phyloP scores from a whole-genome alignment of 2,329 filamentous ascomycete species.

The Epichloe baconii region DNA sequence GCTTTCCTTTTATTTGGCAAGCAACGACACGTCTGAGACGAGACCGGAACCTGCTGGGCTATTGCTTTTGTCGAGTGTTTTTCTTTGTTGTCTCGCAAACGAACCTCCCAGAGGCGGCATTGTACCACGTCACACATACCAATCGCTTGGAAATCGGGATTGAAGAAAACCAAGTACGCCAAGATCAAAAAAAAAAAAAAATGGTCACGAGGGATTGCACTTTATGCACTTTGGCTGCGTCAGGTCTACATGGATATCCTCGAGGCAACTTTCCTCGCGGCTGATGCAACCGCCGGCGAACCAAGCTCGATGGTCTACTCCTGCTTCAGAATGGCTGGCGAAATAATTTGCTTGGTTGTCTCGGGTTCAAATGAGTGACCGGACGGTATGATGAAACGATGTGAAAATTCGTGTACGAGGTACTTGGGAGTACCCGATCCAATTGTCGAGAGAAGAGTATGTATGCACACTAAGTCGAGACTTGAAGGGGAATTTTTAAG shows the following conservation, averaged over 20 bases:
- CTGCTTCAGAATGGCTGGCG: background rate
- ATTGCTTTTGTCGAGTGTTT: background rate
- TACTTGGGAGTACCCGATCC: background rate
- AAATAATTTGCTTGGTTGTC: background rate
- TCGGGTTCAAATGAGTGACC: background rate
- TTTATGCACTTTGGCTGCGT: background rate
- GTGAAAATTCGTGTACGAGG: background rate
- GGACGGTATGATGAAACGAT: background rate
- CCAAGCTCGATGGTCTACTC: background rate
- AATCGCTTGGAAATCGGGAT: background rate
- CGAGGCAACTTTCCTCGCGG: background rate
- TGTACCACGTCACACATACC: slow-evolving; percentile 1
- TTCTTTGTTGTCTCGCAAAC: slow-evolving; percentile 1
- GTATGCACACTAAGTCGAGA: background rate
- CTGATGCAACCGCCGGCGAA: background rate
- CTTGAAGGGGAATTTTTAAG: background rate
- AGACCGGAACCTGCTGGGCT: background rate
- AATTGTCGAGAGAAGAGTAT: background rate
- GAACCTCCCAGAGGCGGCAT: slow-evolving; percentile 6
- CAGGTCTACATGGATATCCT: background rate
- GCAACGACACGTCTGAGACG: background rate
- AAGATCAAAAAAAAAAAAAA: background rate
- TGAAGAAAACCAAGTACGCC: background rate
- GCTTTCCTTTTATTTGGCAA: background rate
- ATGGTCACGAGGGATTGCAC: background rate